phyloP scores from a whole-genome alignment of 2,329 filamentous ascomycete genomes.

The Corynespora cassiicola region DNA sequence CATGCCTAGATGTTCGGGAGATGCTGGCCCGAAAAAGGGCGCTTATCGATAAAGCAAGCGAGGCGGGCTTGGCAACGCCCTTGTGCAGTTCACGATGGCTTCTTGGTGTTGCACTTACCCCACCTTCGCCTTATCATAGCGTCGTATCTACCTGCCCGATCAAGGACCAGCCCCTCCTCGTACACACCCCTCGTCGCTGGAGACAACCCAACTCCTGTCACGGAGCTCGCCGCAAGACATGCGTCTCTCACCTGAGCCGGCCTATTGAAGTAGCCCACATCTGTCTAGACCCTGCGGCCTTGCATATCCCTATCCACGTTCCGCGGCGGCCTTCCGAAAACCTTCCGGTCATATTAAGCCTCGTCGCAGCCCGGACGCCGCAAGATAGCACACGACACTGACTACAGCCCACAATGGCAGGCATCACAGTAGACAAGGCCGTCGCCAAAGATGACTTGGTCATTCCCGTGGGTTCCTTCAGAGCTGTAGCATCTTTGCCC shows the following conservation, averaged over 20 bases:
- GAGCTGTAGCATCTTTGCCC: no score
- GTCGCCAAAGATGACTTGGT: conserved; percentile 47
- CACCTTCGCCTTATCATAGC: no score
- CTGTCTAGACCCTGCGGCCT: background rate
- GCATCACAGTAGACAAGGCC: conserved; percentile 37
- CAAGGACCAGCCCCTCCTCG: no score
- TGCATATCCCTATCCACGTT: background rate
- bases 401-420: conserved; percentile 18
- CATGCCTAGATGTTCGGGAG: no score
- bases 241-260: conserved; percentile 13
- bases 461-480: conserved; percentile 39
- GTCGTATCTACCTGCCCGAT: conserved; percentile 19
- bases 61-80: no score
- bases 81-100: no score
- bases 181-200: no score
- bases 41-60: no score
- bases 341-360: background rate
- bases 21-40: no score
- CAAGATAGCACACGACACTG: background rate
- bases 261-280: background rate
- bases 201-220: no score
- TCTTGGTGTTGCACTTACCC: no score
- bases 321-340: background rate
- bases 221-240: conserved; percentile 27
- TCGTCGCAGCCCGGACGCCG: background rate